phyloP scores from a whole-genome alignment of 495 filamentous ascomycete genomes.

The Aspergillus sclerotioniger region DNA sequence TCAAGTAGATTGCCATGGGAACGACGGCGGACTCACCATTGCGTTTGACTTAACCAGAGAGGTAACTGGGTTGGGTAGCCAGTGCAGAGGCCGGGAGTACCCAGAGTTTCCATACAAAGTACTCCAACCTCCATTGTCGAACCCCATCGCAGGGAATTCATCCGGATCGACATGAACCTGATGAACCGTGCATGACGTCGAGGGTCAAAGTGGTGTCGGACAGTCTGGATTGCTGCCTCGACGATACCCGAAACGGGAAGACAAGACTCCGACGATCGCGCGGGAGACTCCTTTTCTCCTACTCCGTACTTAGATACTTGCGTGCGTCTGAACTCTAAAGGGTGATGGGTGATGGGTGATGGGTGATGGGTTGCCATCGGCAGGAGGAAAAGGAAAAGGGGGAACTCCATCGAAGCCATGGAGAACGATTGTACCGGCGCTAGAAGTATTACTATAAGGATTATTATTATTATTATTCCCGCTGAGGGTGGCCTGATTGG shows the following conservation, averaged over 20 bases:
- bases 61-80: too few species aligned
- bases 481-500: slow-evolving; percentile 8
- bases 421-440: slow-evolving; percentile 13
- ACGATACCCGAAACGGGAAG: slow-evolving; percentile 5
- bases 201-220: slow-evolving; percentile 2
- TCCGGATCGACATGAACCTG: slow-evolving; percentile 17
- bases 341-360: slow-evolving; percentile 3
- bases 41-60: too few species aligned
- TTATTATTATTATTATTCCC: too few species aligned
- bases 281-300: slow-evolving; percentile 15
- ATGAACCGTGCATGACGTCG: slow-evolving; percentile 29
- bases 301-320: not conserved
- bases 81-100: too few species aligned
- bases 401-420: slow-evolving; percentile 9
- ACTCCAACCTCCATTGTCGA: not conserved
- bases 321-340: not conserved
- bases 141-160: not conserved
- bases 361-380: slow-evolving; percentile 16
- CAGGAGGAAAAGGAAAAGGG: slow-evolving; percentile 12
- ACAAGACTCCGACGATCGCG: slow-evolving; percentile 10
- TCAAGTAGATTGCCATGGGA: not conserved
- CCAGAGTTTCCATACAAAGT: too few species aligned
- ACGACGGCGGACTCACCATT: not conserved
- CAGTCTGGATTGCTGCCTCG: slow-evolving; percentile 4
- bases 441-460: too few species aligned